phyloP scores from a whole-genome alignment of 1,139 yeast species.

The Magnusiomyces clavatus region DNA sequence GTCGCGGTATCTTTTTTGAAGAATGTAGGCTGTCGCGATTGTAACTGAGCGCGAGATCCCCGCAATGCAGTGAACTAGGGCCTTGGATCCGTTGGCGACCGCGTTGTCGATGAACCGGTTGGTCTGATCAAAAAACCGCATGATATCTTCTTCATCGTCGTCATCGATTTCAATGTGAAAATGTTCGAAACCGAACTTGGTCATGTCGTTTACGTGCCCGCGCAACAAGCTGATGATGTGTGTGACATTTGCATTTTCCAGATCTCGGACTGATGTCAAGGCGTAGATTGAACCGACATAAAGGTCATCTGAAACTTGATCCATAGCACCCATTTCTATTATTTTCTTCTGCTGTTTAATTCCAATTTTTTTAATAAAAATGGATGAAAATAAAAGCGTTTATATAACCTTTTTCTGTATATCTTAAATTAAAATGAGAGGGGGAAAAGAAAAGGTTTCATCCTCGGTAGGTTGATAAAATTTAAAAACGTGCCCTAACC shows the following conservation, averaged over 20 bases:
- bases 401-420: too few species aligned
- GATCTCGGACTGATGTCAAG: slow-evolving; percentile 24
- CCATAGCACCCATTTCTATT: slow-evolving; percentile 20
- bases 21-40: slow-evolving; percentile 65
- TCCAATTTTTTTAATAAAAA: too few species aligned
- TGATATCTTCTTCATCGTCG: slow-evolving; percentile 48
- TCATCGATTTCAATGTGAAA: slow-evolving; percentile 69
- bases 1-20: slow-evolving; percentile 32
- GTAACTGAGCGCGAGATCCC: slow-evolving; percentile 82
- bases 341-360: too few species aligned
- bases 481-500: too few species aligned
- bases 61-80: slow-evolving; percentile 51
- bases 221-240: slow-evolving; percentile 63
- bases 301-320: slow-evolving; percentile 27
- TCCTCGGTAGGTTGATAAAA: too few species aligned
- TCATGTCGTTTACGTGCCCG: slow-evolving; percentile 40
- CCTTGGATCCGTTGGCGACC: slow-evolving; percentile 31
- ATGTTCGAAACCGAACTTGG: slow-evolving; percentile 36
- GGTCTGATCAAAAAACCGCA: slow-evolving; percentile 51
- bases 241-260: slow-evolving; percentile 38
- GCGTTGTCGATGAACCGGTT: slow-evolving; percentile 64
- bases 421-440: too few species aligned
- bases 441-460: too few species aligned
- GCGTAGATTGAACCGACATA: slow-evolving; percentile 31
- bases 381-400: too few species aligned